Evolutionary conservation across 306 rosid species (phyloP), one percentile per base, ranked within the genome.

Genomic region (Aeschynomene evenia): DNA sequence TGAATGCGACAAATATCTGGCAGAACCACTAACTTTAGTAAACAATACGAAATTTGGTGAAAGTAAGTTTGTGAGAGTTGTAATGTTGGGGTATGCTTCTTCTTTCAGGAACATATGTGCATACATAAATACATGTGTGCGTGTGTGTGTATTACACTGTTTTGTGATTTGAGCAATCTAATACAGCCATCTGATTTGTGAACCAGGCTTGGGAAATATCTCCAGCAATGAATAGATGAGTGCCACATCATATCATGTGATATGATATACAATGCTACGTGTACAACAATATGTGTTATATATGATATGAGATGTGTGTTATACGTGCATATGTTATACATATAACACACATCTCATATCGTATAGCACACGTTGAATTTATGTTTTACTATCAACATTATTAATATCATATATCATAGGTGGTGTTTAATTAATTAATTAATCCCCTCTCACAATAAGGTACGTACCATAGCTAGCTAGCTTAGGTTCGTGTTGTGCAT

Each of bases 401-500:
- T n/a, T n/a, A n/a, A n/a, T n/a, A n/a, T n/a, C n/a, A n/a, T n/a
- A n/a, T n/a, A n/a, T n/a, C n/a, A n/a, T n/a, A n/a, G n/a, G n/a
- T n/a, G n/a, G n/a, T n/a, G n/a, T n/a, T n/a, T n/a, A n/a, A n/a
- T n/a, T n/a, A n/a, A n/a, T n/a, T n/a, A n/a, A n/a, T n/a, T 24
- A 24, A 28, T 28, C 6, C 37, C 9, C n/a, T 40, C 72, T 14
- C 18, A 22, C 15, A 4, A 28, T 28, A 28, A 31, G 9, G 40
- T n/a, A n/a, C n/a, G 70, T 51, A 54, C 9, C 20, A 23, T 63
- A n/a, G n/a, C n/a, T n/a, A n/a, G n/a, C n/a, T n/a, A n/a, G n/a
- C n/a, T n/a, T n/a, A n/a, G 15, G 42, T 9, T 63, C 31, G 85
- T 82, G 80, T 78, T 66, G 31, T 86, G 82, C 79, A 63, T 56